Evolutionary conservation across 164 flowering plant species (phyloP), one percentile per base, ranked within the genome.

Genomic region (Macadamia tetraphylla): DNA sequence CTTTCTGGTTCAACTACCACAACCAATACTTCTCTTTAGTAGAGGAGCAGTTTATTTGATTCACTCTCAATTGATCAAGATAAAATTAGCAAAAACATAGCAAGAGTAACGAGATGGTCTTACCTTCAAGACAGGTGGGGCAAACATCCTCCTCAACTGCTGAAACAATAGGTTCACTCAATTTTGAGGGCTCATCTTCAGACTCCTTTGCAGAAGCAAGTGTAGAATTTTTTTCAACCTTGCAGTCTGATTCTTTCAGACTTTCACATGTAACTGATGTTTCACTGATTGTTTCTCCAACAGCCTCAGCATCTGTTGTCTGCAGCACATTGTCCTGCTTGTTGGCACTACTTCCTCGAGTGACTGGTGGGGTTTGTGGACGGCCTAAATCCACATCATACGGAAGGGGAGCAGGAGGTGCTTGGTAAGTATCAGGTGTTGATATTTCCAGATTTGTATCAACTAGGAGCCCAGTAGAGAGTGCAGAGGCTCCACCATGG

Each of bases 51-150:
- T 46, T 8, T 1, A 46, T 46, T 8, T 8, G 51, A 53, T 53
- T 23, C 1, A 1, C 57, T 14, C 51, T 11, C 57, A 53, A 1
- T 2, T 53, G 57, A 53, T 53, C 57, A 53, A 3, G 51, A 46
- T 46, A 6, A 14, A 53, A 53, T 53, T 14, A 53, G 18, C 17
- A 53, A 53, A 53, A 53, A 53, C 17, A 14, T 53, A n/a, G 1
- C 13, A 46, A 46, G 51, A 9, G 51, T 46, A 46, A 46, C 9
- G 13, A 46, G 1, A 11, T 46, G 1, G 51, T 44, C 14, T 13
- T 69, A 91, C 97, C 97, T 88, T 92, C 97, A 72, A 92, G 85
- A 79, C 97, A 92, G 56, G 85, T 89, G 42, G 95, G 95, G 71
- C 97, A 91, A 64, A 71, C 77, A 76, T 91, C 94, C 78, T 89